Conservation (phyloP, 306 rosid species). For the Prunus armeniaca region DNA sequence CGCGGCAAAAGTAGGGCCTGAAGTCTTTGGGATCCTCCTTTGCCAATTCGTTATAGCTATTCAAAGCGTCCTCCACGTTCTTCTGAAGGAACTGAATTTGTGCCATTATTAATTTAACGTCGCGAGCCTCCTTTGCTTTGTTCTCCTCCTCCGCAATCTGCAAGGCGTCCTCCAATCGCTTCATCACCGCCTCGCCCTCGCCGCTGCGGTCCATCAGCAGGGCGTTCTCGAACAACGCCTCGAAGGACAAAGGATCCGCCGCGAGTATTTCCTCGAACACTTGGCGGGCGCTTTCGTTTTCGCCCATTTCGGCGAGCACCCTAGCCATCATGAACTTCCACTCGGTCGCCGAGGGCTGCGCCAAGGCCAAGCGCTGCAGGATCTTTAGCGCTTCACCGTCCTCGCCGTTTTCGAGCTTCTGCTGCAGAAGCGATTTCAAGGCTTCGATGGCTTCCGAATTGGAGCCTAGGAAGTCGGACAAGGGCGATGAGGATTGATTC, state of each 20-base stretch:
- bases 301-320: constrained; percentile 49
- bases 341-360: constrained; percentile 61
- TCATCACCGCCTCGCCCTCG: constrained; percentile 62
- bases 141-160: constrained; percentile 56
- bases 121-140: constrained; percentile 65
- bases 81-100: constrained; percentile 83
- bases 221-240: constrained; percentile 84
- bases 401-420: constrained; percentile 75
- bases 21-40: constrained; percentile 76
- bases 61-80: constrained; percentile 74
- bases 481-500: constrained; percentile 33
- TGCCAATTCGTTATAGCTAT: constrained; percentile 43
- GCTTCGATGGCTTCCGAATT: constrained; percentile 58
- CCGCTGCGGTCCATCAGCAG: constrained; percentile 81
- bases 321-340: constrained; percentile 83
- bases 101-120: constrained; percentile 79
- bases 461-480: constrained; percentile 55
- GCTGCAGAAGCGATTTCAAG: constrained; percentile 68
- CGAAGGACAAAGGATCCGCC: constrained; percentile 57
- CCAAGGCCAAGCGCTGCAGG: constrained; percentile 44
- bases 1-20: constrained; percentile 83
- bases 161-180: constrained; percentile 65
- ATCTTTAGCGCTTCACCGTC: constrained; percentile 66
- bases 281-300: constrained; percentile 40
- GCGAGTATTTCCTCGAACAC: constrained; percentile 65